Base-by-base conservation (phyloP, 257 asterid genomes). In the Nyctanthes arbortristis region DNA sequence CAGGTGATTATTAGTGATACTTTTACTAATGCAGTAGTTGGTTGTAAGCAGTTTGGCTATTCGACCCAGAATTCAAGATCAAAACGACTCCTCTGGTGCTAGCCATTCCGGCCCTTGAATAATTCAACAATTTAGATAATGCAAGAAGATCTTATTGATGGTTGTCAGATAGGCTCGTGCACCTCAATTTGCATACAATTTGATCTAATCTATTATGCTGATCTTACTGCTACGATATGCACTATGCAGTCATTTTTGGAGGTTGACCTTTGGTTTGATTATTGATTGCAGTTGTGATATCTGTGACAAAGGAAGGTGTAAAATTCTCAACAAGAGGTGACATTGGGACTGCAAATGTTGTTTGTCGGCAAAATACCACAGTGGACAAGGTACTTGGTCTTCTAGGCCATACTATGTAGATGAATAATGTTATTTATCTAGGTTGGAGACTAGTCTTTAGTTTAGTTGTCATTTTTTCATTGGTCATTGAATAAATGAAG, bases 291-390 rank as follows among this genome's bases (percentile, higher is more conserved):
- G 84, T 82, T 73, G 87, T 79, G 49, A 82, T 82, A 56, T 79
- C 84, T n/a, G 87, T 82, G 57, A 79, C 84, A 3, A 82, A 82
- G 73, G 84, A 82, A 71, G 87, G 87, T 1, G 87, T 82, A 6
- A 82, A 79, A 62, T 79, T 82, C 70, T 82, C 87, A 13, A 82
- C 87, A 8, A 82, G 84, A 64, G 84, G 84, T 59, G 87, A 79
- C 56, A 79, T 79, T 35, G 84, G 87, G 5, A 67, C 82, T 63
- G 82, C 84, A 10, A 79, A 82, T 65, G n/a, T 82, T 12, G 84
- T 82, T 43, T 73, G 84, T 75, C 57, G 87, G 24, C 84, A 82
- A 33, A 82, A 82, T 61, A 79, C 87, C 27, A 76, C 84, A 22
- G 84, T 82, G 13, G 84, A 79, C 66, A 79, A 82, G 82, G 87